Base-by-base conservation (phyloP, 495 filamentous ascomycete species). In the Aspergillus haitiensis region DNA sequence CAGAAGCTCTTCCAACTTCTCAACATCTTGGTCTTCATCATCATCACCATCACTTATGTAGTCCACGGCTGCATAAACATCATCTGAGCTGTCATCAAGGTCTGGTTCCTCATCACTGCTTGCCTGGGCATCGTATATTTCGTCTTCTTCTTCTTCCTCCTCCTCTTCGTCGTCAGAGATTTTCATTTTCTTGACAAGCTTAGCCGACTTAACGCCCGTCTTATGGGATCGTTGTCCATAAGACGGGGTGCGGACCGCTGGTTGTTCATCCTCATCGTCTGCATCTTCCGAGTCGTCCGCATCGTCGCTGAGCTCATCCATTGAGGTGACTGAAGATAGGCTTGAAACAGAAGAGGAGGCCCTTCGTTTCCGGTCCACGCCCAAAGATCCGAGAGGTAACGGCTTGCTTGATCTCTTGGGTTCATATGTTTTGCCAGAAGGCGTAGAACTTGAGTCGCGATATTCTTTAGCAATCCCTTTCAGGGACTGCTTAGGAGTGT, bases 21-120 rank as follows among this genome's bases (percentile, higher is more conserved):
- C 81, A 31, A 91, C 80, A 75, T 86, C 84, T 67, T 85, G 81
- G 63, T 91, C 88, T 70, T 91, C 88, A 52, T 89, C 87, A 60
- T 90, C 63, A 8, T 61, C 88, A 8, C 82, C 87, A 49, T 92
- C 90, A 56, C 83, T 88, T 59, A 95, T 88, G 39, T 89, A 83
- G 63, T 92, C 87, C 36, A 93, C 86, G 15, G 80, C 89, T 12
- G 86, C 87, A 69, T 93, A 91, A 39, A 83, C 81, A 65, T 88
- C 86, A 63, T 92, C 88, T 39, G 77, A 78, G 63, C 70, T 73
- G 11, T 77, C 74, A 34, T 73, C 70, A 11, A 69, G 65, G 52
- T 74, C 73, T 32, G 66, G 70, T 32, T 67, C 68, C 31, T 56
- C 66, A 50, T 71, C 67, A 53, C 75, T 77, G 53, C 70, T 68